Conservation (phyloP, 176 grass and related monocot species). For the Oryza glumipatula region DNA sequence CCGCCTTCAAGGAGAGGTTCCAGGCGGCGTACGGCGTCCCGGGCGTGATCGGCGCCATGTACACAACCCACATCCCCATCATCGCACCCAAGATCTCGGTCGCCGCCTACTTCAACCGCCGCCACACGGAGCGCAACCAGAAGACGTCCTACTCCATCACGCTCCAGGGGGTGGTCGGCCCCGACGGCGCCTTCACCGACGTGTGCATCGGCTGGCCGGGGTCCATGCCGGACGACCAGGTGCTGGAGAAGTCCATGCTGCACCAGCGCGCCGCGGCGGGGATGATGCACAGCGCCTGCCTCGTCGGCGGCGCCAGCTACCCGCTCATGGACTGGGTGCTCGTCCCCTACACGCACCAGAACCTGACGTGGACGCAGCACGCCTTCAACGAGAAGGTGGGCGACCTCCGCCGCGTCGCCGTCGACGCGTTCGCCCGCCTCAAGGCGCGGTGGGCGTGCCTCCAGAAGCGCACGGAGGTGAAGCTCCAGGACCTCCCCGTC, state of each 20-base stretch:
- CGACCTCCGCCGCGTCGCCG: constrained; percentile 58
- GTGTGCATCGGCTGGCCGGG: constrained; percentile 97
- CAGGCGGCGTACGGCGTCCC: constrained; percentile 56
- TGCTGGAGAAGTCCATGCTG: constrained; percentile 86
- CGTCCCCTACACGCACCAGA: constrained; percentile 92
- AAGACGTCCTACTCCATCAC: constrained; percentile 99
- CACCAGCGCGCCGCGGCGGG: constrained; percentile 79
- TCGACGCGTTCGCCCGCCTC: constrained; percentile 70
- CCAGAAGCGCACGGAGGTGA: constrained; percentile 92
- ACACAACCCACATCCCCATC: constrained; percentile 96
- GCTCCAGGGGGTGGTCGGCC: constrained; percentile 78
- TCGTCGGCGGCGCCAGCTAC: constrained; percentile 79
- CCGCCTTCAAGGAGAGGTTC: constrained; percentile 54
- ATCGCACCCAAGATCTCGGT: constrained; percentile 96
- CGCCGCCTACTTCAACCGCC: constrained; percentile 89
- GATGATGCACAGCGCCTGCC: constrained; percentile 72
- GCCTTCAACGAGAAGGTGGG: constrained; percentile 92
- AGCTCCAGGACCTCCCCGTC: constrained; percentile 91
- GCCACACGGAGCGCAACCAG: constrained; percentile 96
- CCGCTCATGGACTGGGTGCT: constrained; percentile 93
- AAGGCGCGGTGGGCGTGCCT: constrained; percentile 90
- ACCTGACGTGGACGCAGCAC: constrained; percentile 95
- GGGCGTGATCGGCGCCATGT: constrained; percentile 76
- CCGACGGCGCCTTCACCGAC: constrained; percentile 85
- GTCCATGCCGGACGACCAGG: constrained; percentile 93